Base-by-base conservation (phyloP, 257 asterid species). In the Dorcoceras hygrometricum region DNA sequence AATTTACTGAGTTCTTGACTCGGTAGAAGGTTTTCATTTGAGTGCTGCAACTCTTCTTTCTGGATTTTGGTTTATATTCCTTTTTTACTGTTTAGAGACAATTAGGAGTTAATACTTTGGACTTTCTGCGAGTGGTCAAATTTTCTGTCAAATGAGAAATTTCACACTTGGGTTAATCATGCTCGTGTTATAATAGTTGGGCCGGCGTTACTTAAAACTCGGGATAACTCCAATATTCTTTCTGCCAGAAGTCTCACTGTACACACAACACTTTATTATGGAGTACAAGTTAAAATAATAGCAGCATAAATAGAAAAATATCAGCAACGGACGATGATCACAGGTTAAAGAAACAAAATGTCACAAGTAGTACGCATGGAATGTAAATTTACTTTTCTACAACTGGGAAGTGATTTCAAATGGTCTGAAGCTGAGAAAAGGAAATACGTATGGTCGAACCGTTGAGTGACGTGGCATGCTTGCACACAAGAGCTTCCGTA, bases 401-500 rank as follows among this genome's bases (percentile, higher is more conserved):
- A 59, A 62, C 65, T 51, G 57, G 7, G 43, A 16, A 22, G 72
- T 50, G 11, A 19, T 71, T n/a, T 89, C 90, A 93, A 70, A 93
- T 82, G 82, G 72, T 83, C 79, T 93, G 99, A 78, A 93, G 79
- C 89, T 93, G 99, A 59, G 99, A 93, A 75, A 93, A 90, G 46
- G 99, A 93, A 71, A 93, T 93, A 43, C 96, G 82, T 64, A 94
- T 88, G 69, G 82, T 88, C 11, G 97, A 84, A 62, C 96, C 97
- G 64, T 83, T 80, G 23, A 94, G 92, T 3, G 95, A 79, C 8
- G 96, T 88, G 23, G 99, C 99, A 74, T 94, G 97, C 83, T 94
- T 94, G 87, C 99, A 88, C 71, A 87, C 95, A 62, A 94, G 95
- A 69, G 97, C 95, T 81, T 94, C 99, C 31, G 99, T 85, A 26